Percentiles rank a stretch among this genome's conserved stretches.
phyloP scores from a whole-genome alignment of 768 basidiomycete species.

The Thelephora ganbajun region DNA sequence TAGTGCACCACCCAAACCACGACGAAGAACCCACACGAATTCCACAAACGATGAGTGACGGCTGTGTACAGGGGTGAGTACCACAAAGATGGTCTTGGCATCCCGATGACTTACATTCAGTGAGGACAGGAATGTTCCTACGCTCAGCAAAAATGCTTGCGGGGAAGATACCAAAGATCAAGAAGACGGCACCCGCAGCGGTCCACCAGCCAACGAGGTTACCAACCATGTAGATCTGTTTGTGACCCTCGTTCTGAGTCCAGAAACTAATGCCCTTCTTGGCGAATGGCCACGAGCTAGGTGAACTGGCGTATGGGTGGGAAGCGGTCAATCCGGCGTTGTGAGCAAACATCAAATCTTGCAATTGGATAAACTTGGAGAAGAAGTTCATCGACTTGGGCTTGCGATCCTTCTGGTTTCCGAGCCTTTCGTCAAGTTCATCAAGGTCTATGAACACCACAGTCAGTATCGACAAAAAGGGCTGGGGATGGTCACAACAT shows the following conservation, averaged over 20 bases:
- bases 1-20: slow-evolving; percentile 94
- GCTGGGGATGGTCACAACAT: slow-evolving; percentile 16
- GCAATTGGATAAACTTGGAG: slow-evolving; percentile 87
- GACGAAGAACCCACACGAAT: slow-evolving; percentile 92
- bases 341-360: slow-evolving; percentile 93
- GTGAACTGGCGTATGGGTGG: slow-evolving; percentile 92
- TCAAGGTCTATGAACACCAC: slow-evolving; percentile 29
- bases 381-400: slow-evolving; percentile 86
- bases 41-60: slow-evolving; percentile 87
- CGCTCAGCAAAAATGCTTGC: slow-evolving; percentile 85
- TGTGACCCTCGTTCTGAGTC: slow-evolving; percentile 73
- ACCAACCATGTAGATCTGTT: slow-evolving; percentile 94
- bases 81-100: neutral
- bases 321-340: slow-evolving; percentile 98
- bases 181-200: slow-evolving; percentile 70
- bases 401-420: slow-evolving; percentile 33
- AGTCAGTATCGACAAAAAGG: slow-evolving; percentile 2
- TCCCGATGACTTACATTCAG: slow-evolving; percentile 52
- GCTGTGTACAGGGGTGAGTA: slow-evolving; percentile 31
- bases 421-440: slow-evolving; percentile 39
- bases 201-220: slow-evolving; percentile 94
- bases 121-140: slow-evolving; percentile 72
- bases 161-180: slow-evolving; percentile 80
- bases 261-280: slow-evolving; percentile 96
- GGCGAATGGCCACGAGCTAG: slow-evolving; percentile 98